These are phyloP conservation scores for Lasiodiplodia citricola DNA, from an alignment of 2,329 filamentous ascomycete species.

Conservation along the genomic window DNA sequence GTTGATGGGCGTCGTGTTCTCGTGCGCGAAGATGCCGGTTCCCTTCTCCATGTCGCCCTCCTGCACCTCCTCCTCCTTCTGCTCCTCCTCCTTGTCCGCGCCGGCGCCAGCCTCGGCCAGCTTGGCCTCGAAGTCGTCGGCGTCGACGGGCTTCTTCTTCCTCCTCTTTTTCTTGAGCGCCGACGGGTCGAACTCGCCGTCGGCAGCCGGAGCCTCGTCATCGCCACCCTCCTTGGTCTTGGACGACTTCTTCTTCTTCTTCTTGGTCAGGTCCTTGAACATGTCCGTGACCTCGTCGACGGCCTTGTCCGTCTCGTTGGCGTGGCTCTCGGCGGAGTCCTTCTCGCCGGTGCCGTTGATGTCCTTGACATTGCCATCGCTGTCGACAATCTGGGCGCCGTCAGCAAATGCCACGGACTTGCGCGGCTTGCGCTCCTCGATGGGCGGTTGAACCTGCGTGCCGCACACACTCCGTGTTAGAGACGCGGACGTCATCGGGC, in stretches of 20 bases:
- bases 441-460: slow-evolving; percentile 38
- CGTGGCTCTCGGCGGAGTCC: slow-evolving; percentile 79
- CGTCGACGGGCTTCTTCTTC: slow-evolving; percentile 70
- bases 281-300: slow-evolving; percentile 66
- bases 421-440: slow-evolving; percentile 71
- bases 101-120: slow-evolving; percentile 65
- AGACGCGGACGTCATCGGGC: slow-evolving; percentile 25
- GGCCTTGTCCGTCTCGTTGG: slow-evolving; percentile 57
- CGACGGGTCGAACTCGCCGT: slow-evolving; percentile 67
- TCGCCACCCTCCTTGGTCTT: slow-evolving; percentile 64
- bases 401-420: slow-evolving; percentile 95
- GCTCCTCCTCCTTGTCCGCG: slow-evolving; percentile 61
- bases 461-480: slow-evolving; percentile 10
- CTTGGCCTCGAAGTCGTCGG: slow-evolving; percentile 71
- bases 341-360: slow-evolving; percentile 77
- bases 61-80: slow-evolving; percentile 53
- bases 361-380: slow-evolving; percentile 83
- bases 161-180: slow-evolving; percentile 89
- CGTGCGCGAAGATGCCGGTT: slow-evolving; percentile 89
- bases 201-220: slow-evolving; percentile 55
- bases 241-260: slow-evolving; percentile 70
- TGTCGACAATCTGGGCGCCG: slow-evolving; percentile 84
- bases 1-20: slow-evolving; percentile 75
- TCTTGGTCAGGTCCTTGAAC: slow-evolving; percentile 74
- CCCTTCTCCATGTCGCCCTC: slow-evolving; percentile 82